Evolutionary conservation across 805 yeast species (phyloP), one percentile per base, ranked within the genome.

Genomic region (Brettanomyces custersianus): DNA sequence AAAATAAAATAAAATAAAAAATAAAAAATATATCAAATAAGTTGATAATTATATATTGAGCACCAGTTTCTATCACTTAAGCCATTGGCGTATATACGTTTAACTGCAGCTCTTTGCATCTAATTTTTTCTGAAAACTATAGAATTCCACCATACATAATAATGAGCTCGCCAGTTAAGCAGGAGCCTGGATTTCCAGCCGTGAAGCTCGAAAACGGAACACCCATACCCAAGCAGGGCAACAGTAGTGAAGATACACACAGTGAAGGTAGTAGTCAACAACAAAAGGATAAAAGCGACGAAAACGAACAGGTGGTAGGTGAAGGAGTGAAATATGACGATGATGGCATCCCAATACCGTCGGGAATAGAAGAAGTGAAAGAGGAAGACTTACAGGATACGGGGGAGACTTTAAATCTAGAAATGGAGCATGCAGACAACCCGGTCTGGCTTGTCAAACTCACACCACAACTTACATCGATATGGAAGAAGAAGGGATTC

Each of bases 391-490:
- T 62, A 52, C 46, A 72, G 54, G 50, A 50, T 21, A 46, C 59
- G 41, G 66, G 80, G 48, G 95, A 81, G 59, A 69, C 84, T 11
- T 67, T 88, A 21, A 94, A 92, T 55, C 65, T 92, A 57, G 84
- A 87, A 52, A 59, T 87, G 35, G 42, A 66, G 2, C 63, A 66
- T 21, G 74, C 79, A 12, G 66, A 61, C 33, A 79, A 81, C 49
- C 86, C 86, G 46, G 79, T 92, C 29, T 92, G 97, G 98, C 65
- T 92, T 17, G 95, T 92, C 18, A 74, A 92, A 47, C 63, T 92
- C 51, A 97, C 98, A 2, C 77, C 84, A 51, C 86, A 86, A 51
- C 63, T 92, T 41, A 81, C 94, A 21, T 84, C 80, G 28, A 68
- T 73, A 44, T 86, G 96, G 95, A 70, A 77, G 36, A 69, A 80